These are phyloP conservation scores for Kodamaea sagamina DNA, from an alignment of 805 yeast genomes.

Conservation along the genomic window DNA sequence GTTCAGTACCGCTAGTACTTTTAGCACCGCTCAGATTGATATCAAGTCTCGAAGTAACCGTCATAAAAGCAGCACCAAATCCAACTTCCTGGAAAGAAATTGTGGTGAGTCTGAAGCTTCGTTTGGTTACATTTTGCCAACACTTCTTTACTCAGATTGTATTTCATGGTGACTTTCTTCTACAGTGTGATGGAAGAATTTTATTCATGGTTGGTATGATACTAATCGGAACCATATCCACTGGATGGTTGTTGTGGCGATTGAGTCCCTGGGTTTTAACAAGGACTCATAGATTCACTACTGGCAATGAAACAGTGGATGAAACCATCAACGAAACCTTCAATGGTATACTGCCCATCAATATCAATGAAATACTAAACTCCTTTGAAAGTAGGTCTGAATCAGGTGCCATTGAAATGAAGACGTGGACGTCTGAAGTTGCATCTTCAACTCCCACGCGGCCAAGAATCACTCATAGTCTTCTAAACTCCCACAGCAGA, in stretches of 20 bases:
- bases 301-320: too few species aligned
- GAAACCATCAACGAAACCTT: neutral
- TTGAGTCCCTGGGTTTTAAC: neutral
- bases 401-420: neutral
- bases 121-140: neutral
- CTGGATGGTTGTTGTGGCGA: neutral
- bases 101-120: neutral
- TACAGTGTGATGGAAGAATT: neutral
- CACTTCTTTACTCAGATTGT: neutral
- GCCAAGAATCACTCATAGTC: neutral
- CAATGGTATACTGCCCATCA: neutral
- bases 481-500: too few species aligned
- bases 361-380: neutral
- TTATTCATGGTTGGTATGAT: neutral
- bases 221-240: neutral
- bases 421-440: neutral
- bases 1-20: neutral
- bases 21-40: neutral
- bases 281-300: neutral
- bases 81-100: neutral
- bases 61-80: too few species aligned
- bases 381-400: constrained; percentile 1
- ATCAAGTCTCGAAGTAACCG: too few species aligned
- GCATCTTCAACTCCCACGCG: neutral
- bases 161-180: neutral